These are phyloP conservation scores for Glycine tomentella DNA, from an alignment of 306 rosid genomes.

Conservation along the genomic window DNA sequence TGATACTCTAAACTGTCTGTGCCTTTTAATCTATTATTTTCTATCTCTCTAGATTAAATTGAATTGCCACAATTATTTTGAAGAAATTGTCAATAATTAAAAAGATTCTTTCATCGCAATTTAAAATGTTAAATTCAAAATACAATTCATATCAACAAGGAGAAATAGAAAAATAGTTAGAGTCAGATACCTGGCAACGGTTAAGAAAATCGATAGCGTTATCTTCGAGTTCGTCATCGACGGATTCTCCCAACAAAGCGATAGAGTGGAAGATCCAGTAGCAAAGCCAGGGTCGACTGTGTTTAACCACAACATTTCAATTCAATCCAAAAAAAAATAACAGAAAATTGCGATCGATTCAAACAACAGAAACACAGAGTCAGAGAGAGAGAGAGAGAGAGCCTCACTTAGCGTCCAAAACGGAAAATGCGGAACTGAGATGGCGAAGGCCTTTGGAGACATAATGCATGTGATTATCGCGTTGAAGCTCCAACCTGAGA, in stretches of 20 bases:
- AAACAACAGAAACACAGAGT: no score
- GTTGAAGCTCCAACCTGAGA: slow-evolving; percentile 77
- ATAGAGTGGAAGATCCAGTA: slow-evolving; percentile 91
- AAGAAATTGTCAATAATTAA: no score
- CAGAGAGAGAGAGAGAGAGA: no score
- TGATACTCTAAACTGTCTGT: no score
- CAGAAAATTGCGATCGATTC: no score
- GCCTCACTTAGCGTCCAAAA: slow-evolving; percentile 86
- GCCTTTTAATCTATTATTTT: no score
- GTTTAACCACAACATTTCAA: slow-evolving; percentile 26
- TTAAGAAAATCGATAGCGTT: slow-evolving; percentile 70
- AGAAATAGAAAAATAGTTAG: no score
- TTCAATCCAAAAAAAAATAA: background rate
- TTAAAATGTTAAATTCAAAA: no score
- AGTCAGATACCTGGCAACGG: slow-evolving; percentile 73
- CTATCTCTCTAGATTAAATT: no score
- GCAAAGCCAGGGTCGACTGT: slow-evolving; percentile 96
- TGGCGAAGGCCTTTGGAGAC: slow-evolving; percentile 69
- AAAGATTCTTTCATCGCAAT: no score
- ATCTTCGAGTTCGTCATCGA: slow-evolving; percentile 65
- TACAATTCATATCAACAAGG: no score
- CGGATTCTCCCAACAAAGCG: slow-evolving; percentile 73
- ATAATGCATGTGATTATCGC: slow-evolving; percentile 72
- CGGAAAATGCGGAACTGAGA: slow-evolving; percentile 66
- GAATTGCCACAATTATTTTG: no score